A percentile compares a stretch with the other conserved stretches of the same genome.
These are phyloP conservation scores for Salix brachista DNA, from an alignment of 345 rosid species.

Conservation along the genomic window DNA sequence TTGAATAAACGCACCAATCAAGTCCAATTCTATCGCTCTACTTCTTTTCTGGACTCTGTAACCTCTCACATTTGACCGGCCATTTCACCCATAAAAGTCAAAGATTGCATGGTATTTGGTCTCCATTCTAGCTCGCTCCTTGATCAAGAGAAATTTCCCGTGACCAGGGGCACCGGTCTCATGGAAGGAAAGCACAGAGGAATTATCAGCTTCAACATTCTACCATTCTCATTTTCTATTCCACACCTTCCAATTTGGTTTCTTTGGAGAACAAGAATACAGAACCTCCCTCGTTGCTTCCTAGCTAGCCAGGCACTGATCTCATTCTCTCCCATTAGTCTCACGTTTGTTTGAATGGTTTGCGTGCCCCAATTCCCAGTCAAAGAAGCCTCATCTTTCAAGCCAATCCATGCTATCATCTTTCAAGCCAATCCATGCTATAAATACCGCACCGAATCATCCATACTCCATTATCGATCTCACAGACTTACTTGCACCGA, in stretches of 20 bases:
- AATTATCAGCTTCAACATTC: not conserved
- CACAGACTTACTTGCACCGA: not conserved
- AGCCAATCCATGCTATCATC: not conserved
- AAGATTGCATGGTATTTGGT: not conserved
- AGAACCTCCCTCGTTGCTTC: constrained; percentile 36
- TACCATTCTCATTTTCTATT: not conserved
- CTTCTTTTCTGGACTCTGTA: not conserved
- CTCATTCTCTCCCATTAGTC: not conserved
- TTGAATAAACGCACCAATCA: not conserved
- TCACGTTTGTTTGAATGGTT: constrained; percentile 4
- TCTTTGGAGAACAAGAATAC: not conserved
- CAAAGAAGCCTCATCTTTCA: constrained; percentile 7
- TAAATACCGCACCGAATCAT: not conserved
- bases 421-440: not conserved
- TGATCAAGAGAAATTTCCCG: too few species aligned
- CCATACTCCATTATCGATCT: not conserved
- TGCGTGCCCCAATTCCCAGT: not conserved
- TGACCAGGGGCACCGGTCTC: too few species aligned
- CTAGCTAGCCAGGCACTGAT: not conserved
- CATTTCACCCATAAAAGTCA: not conserved
- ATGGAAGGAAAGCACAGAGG: too few species aligned
- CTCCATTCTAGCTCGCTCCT: not conserved
- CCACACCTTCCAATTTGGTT: constrained; percentile 18
- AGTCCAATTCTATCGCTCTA: not conserved
- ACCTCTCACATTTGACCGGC: not conserved